A percentile compares a stretch with the other conserved stretches of the same genome.
Evolutionary conservation across 2,329 filamentous ascomycete species (phyloP).

Genomic region (Aspergillaceae sp.): DNA sequence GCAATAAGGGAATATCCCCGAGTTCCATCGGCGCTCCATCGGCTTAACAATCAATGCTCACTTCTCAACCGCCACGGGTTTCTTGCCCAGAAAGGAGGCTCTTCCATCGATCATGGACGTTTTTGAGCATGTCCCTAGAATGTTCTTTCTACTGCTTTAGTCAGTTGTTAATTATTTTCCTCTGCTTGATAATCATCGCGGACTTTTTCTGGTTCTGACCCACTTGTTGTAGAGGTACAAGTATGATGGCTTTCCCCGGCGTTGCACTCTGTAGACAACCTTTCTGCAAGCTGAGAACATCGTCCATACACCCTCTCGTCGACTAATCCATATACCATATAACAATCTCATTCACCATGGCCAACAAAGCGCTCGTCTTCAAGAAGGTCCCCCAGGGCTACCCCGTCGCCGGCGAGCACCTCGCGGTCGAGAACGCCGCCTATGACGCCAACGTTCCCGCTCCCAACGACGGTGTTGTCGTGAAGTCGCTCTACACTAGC

Average conservation of each 20-base stretch:
- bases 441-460: constrained; percentile 54
- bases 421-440: constrained; percentile 56
- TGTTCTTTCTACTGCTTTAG: constrained; percentile 13
- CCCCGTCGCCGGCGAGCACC: constrained; percentile 62
- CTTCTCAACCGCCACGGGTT: constrained; percentile 9
- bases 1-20: constrained; percentile 1
- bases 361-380: constrained; percentile 69
- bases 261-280: not conserved
- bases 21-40: not conserved
- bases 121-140: constrained; percentile 15
- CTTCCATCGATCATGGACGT: constrained; percentile 12
- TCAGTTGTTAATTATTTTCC: no score
- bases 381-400: constrained; percentile 57
- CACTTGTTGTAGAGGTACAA: constrained; percentile 1
- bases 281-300: not conserved
- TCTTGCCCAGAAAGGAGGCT: constrained; percentile 18
- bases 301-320: no score
- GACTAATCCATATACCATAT: not conserved
- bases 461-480: constrained; percentile 56
- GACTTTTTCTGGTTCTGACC: constrained; percentile 6
- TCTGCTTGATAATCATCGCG: constrained; percentile 16
- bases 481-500: constrained; percentile 64
- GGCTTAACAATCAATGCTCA: constrained; percentile 14
- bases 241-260: no score
- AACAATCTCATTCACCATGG: constrained; percentile 13